A percentile compares a stretch with the other conserved stretches of the same genome.
Conservation (phyloP, 225 moss, liverwort and hornwort genomes). For the Polytrichum formosum region DNA sequence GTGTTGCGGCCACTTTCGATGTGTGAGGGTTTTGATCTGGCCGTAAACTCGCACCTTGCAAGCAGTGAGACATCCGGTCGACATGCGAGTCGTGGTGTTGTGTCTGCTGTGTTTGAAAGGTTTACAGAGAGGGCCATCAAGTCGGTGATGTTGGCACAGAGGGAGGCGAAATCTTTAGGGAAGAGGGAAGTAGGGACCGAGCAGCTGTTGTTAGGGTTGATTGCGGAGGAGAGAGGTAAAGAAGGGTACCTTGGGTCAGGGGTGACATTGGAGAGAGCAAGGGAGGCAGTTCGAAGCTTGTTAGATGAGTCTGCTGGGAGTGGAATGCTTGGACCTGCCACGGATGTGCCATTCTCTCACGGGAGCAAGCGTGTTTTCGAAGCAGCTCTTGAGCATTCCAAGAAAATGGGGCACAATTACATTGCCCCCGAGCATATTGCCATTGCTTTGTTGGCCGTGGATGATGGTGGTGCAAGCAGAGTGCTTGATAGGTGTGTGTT, state of each 20-base stretch:
- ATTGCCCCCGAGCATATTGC: constrained; percentile 96
- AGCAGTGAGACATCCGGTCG: constrained; percentile 21
- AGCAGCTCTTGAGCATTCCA: constrained; percentile 88
- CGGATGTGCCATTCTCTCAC: constrained; percentile 90
- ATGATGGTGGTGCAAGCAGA: constrained; percentile 84
- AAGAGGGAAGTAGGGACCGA: constrained; percentile 92
- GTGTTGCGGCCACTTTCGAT: constrained; percentile 57
- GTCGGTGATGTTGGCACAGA: constrained; percentile 88
- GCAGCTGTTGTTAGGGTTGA: constrained; percentile 79
- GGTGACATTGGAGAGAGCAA: constrained; percentile 76
- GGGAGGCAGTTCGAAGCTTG: constrained; percentile 77
- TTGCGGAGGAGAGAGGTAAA: constrained; percentile 85
- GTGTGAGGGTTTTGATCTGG: constrained; percentile 72
- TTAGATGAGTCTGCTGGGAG: constrained; percentile 48
- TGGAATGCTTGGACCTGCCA: constrained; percentile 71
- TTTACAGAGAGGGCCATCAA: constrained; percentile 95
- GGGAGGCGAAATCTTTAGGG: constrained; percentile 88
- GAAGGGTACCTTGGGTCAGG: constrained; percentile 84
- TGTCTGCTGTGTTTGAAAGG: constrained; percentile 87
- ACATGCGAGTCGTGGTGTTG: constrained; percentile 55
- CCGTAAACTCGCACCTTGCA: constrained; percentile 42
- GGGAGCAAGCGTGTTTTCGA: constrained; percentile 92
- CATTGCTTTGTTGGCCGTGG: constrained; percentile 84
- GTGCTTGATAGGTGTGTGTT: constrained; percentile 77
- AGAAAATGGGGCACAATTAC: constrained; percentile 95